These are phyloP conservation scores for Globisporangium canariense DNA, from an alignment of 352 stramenopile species.

Conservation along the genomic window DNA sequence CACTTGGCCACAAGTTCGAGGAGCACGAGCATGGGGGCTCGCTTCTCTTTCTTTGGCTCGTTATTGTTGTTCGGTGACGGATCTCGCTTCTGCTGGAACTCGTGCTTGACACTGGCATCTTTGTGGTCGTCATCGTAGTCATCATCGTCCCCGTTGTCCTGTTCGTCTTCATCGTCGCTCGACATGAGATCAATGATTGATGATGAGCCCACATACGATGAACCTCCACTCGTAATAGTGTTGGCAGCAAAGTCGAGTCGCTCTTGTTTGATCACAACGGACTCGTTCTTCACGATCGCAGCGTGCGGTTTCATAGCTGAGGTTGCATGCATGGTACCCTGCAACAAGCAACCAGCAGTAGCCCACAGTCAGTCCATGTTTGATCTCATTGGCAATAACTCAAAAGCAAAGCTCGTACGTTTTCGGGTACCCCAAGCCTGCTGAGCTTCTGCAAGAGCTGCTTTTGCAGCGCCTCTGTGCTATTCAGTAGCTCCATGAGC, in stretches of 20 bases:
- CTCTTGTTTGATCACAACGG: not conserved
- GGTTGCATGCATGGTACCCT: not conserved
- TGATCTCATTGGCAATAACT: not conserved
- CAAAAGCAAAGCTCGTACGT: not conserved
- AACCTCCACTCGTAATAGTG: not conserved
- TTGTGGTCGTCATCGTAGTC: not conserved
- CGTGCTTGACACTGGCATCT: not conserved
- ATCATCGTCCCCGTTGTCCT: not conserved
- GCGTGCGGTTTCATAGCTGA: not conserved
- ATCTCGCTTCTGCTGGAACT: not conserved
- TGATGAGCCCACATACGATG: not conserved
- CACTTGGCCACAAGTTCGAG: not conserved
- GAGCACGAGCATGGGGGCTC: not conserved
- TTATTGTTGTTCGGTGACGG: not conserved
- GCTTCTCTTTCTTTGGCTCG: not conserved
- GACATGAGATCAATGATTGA: slow-evolving; percentile 4
- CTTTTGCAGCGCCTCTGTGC: not conserved
- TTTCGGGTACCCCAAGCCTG: not conserved
- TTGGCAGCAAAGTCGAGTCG: not conserved
- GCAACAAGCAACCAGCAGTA: not conserved
- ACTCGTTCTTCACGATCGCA: not conserved
- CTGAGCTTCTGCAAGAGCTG: not conserved
- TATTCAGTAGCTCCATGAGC: not conserved
- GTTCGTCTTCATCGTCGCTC: not conserved
- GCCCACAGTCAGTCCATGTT: not conserved